These are phyloP conservation scores for Apiotrichum laibachii DNA, from an alignment of 1,284 basidiomycete species.

Conservation along the genomic window DNA sequence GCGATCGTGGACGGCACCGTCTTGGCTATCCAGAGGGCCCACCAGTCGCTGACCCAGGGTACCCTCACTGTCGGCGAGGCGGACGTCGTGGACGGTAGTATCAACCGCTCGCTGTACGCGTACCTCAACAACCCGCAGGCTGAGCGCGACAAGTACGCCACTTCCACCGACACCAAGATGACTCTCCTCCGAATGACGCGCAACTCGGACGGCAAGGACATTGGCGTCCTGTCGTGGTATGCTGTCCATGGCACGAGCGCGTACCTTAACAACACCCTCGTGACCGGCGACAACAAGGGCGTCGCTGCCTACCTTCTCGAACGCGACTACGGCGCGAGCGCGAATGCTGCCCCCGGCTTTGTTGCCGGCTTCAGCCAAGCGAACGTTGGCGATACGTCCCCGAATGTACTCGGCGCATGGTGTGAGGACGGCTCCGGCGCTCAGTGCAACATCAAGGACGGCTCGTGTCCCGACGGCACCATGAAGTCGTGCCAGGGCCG, in stretches of 20 bases:
- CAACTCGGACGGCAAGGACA: constrained; percentile 5
- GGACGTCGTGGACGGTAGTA: constrained; percentile 16
- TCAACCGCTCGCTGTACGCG: constrained; percentile 17
- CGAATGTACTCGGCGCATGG: constrained; percentile 19
- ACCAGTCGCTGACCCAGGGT: constrained; percentile 10
- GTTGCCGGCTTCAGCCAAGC: constrained; percentile 22
- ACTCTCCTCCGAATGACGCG: constrained; percentile 15
- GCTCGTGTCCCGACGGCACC: constrained; percentile 16
- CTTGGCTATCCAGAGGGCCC: constrained; percentile 8
- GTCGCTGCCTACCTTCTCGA: constrained; percentile 16
- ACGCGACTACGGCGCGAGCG: not conserved
- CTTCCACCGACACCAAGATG: constrained; percentile 16
- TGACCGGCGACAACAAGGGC: constrained; percentile 21
- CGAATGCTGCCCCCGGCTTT: constrained; percentile 7
- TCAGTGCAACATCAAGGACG: constrained; percentile 8
- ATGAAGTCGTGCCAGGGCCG: constrained; percentile 11
- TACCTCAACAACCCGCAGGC: constrained; percentile 18
- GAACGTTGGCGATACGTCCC: constrained; percentile 17
- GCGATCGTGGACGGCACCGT: constrained; percentile 14
- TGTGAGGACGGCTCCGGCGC: constrained; percentile 18
- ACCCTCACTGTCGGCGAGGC: constrained; percentile 10
- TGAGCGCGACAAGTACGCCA: constrained; percentile 10
- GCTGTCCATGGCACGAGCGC: constrained; percentile 15
- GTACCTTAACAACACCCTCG: constrained; percentile 18
- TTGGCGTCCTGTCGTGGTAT: constrained; percentile 18